Evolutionary conservation across 1,284 basidiomycete genomes (phyloP), one percentile per base, ranked within the genome.

Genomic region (Mycena sp.): DNA sequence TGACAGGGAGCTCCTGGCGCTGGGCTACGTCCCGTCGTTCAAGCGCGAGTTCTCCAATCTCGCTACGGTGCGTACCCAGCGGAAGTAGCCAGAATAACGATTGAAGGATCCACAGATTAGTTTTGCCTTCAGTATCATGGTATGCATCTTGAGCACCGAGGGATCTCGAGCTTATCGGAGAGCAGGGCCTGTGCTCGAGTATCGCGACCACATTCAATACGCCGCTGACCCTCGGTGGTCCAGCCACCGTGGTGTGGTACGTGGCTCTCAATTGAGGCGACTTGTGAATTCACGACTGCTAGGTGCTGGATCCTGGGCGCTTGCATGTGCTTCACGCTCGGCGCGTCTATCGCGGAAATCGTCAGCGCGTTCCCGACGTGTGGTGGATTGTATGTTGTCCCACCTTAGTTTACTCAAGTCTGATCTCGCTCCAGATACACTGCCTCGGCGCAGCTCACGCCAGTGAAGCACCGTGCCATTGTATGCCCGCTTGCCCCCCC

Each of bases 181-280:
- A 14, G 9, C 14, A 35, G 32, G 91, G 92, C 30, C 79, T 94
- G 25, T 93, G 91, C 75, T 92, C 91, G 4, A 91, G 89, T 67
- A 85, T 94, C 43, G 87, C 92, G 1, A 93, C 87, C 26, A 94
- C 93, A 0, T 92, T 94, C 80, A 91, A 93, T 69, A 92, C 91
- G 0, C 93, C 93, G 0, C 78, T 94, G 40, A 78, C 87, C 16
- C 82, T 89, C 2, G 93, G 92, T 5, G 93, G 93, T 2, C 93
- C 93, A 16, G 80, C 91, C n/a, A 87, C 89, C n/a, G 91, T 89
- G 49, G 67, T 51, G 48, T 61, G 41, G 64, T 67, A 25, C 43
- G 65, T 43, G 14, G 5, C 38, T 14, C 23, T 14, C 1, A 6
- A 38, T 54, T 4, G 17, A 17, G 30, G 29, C 25, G 23, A 54